Evolutionary conservation across 1,284 basidiomycete genomes (phyloP).

Genomic region (Microbotryomycetes sp.): DNA sequence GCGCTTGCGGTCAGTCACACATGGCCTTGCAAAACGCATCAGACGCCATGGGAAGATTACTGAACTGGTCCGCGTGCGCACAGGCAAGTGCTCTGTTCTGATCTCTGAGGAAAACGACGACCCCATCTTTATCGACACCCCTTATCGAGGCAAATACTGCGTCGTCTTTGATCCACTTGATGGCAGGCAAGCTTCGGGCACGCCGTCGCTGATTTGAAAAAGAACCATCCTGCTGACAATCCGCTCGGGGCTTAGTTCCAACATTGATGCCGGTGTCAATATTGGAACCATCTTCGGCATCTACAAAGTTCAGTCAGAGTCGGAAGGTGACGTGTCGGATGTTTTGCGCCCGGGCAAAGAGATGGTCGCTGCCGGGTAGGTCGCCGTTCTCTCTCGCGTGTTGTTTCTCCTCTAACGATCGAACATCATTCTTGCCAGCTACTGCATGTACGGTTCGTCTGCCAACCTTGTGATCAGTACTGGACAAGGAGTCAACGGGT

Average conservation of each 20-base stretch:
- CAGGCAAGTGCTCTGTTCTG: constrained; percentile 90
- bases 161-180: constrained; percentile 99
- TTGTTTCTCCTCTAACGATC: not conserved
- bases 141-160: constrained; percentile 61
- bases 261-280: constrained; percentile 99
- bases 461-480: constrained; percentile 95
- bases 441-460: constrained; percentile 83
- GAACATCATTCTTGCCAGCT: constrained; percentile 17
- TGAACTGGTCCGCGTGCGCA: constrained; percentile 52
- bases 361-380: constrained; percentile 98
- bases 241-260: constrained; percentile 55
- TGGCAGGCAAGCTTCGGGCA: constrained; percentile 45
- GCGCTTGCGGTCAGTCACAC: constrained; percentile 12
- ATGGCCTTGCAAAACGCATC: too few species aligned
- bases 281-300: constrained; percentile 99
- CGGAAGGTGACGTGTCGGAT: constrained; percentile 69
- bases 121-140: constrained; percentile 38
- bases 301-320: constrained; percentile 75
- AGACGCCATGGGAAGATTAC: too few species aligned
- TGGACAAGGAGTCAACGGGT: constrained; percentile 93
- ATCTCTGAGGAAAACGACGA: constrained; percentile 66
- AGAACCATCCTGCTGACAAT: not conserved
- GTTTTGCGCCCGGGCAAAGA: constrained; percentile 89
- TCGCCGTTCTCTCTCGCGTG: constrained; percentile 36
- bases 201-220: not conserved